Base-by-base conservation (phyloP, 805 yeast genomes). In the Zygotorulaspora danielsina region DNA sequence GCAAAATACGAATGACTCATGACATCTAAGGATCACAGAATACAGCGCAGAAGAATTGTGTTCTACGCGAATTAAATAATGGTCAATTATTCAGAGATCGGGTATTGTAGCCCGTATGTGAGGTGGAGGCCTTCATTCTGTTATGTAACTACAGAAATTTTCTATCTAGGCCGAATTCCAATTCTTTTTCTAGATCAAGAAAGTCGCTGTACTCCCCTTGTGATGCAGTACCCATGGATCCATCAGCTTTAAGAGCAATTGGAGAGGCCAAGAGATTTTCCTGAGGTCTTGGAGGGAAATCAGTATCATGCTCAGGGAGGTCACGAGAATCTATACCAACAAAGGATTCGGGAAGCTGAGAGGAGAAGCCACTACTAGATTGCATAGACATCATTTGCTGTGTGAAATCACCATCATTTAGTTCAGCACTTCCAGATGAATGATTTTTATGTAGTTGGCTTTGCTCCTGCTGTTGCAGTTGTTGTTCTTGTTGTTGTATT, bases 101-200 rank as follows among this genome's bases (percentile, higher is more conserved):
- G n/a, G n/a, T n/a, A n/a, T n/a, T n/a, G n/a, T n/a, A n/a, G n/a
- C n/a, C n/a, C n/a, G n/a, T n/a, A n/a, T n/a, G n/a, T n/a, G n/a
- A n/a, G n/a, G n/a, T n/a, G n/a, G n/a, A n/a, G n/a, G n/a, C n/a
- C n/a, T n/a, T n/a, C n/a, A n/a, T n/a, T n/a, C n/a, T n/a, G n/a
- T n/a, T n/a, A n/a, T n/a, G 8, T 15, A 27, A 4, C 15, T 33
- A 42, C n/a, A 39, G 30, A 28, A 44, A 57, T 31, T 65, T 70
- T 31, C 81, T 73, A 59, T 81, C 87, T 31, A 81, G 57, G 2
- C 87, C 87, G 56, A 71, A 81, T 46, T 79, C 85, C 50, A 81
- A 57, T 46, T 81, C 88, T 45, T 71, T 75, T 49, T 81, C 88
- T 30, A 81, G 57, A 38, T 76, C 81, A 21, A 67, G 55, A 26